Evolutionary conservation across 345 rosid species (phyloP).

Genomic region (Diplotaxis tenuifolia): DNA sequence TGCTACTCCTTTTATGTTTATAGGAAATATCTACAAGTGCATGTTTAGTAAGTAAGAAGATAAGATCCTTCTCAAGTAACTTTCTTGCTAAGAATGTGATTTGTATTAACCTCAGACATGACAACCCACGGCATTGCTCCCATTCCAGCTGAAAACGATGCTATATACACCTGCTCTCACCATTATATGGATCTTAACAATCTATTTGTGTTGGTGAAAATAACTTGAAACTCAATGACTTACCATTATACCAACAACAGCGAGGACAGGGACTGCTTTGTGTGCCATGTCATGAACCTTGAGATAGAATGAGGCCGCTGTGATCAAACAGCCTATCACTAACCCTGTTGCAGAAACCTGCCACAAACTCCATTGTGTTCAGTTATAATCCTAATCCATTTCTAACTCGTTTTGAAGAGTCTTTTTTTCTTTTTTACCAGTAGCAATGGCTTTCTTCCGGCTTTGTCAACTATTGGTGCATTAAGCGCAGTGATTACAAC

Average conservation of each 20-base stretch:
- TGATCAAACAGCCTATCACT: slow-evolving; percentile 56
- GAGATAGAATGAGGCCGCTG: slow-evolving; percentile 62
- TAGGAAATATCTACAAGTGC: slow-evolving; percentile 75
- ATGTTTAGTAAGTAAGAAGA: neutral
- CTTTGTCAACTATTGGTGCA: slow-evolving; percentile 65
- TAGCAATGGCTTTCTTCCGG: slow-evolving; percentile 85
- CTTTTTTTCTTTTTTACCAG: slow-evolving; percentile 42
- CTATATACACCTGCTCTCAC: slow-evolving; percentile 63
- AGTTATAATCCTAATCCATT: slow-evolving; percentile 7
- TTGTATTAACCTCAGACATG: slow-evolving; percentile 89
- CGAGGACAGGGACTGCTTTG: slow-evolving; percentile 60
- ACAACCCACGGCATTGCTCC: slow-evolving; percentile 98
- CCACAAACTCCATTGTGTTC: slow-evolving; percentile 15
- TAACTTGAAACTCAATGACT: neutral
- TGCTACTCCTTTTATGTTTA: slow-evolving; percentile 84
- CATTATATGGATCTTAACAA: neutral
- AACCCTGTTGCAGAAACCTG: slow-evolving; percentile 80
- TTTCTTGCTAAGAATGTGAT: neutral
- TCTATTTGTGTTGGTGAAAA: neutral
- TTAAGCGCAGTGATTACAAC: slow-evolving; percentile 70
- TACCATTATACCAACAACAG: slow-evolving; percentile 85
- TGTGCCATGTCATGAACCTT: slow-evolving; percentile 72
- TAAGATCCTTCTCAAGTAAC: neutral
- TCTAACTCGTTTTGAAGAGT: neutral
- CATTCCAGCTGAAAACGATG: slow-evolving; percentile 86